Evolutionary conservation across 805 yeast species (phyloP).

Genomic region (Debaryomyces hansenii): DNA sequence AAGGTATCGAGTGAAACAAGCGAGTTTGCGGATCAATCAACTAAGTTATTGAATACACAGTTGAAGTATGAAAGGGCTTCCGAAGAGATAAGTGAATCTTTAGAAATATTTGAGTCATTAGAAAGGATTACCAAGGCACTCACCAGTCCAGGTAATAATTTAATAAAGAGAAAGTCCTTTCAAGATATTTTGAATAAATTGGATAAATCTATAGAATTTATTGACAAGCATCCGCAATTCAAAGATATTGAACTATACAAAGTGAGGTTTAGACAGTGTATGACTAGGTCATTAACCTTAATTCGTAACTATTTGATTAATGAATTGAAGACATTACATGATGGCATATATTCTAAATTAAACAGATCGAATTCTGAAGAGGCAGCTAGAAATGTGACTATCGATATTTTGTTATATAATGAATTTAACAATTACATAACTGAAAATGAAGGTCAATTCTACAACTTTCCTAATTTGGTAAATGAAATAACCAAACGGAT

Average conservation of each 20-base stretch:
- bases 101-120: constrained; percentile 66
- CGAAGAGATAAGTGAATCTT: constrained; percentile 44
- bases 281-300: constrained; percentile 76
- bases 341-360: constrained; percentile 10
- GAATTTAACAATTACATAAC: constrained; percentile 45
- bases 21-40: constrained; percentile 61
- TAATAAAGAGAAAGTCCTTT: constrained; percentile 55
- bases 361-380: constrained; percentile 21
- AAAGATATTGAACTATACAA: constrained; percentile 69
- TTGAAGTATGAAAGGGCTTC: constrained; percentile 41
- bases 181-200: constrained; percentile 49
- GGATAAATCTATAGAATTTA: constrained; percentile 65
- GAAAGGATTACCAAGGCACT: constrained; percentile 69
- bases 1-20: constrained; percentile 61
- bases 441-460: constrained; percentile 11
- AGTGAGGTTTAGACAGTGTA: constrained; percentile 76
- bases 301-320: constrained; percentile 63
- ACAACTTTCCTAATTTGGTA: constrained; percentile 15
- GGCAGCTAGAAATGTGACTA: constrained; percentile 35
- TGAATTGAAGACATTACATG: constrained; percentile 37
- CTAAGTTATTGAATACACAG: constrained; percentile 48
- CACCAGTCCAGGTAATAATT: constrained; percentile 63
- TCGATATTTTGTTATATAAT: constrained; percentile 65
- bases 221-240: constrained; percentile 46
- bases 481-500: constrained; percentile 39